A percentile compares a stretch with the other conserved stretches of the same genome.
Evolutionary conservation across 768 basidiomycete species (phyloP).

Genomic region (Termitomyces sp.): DNA sequence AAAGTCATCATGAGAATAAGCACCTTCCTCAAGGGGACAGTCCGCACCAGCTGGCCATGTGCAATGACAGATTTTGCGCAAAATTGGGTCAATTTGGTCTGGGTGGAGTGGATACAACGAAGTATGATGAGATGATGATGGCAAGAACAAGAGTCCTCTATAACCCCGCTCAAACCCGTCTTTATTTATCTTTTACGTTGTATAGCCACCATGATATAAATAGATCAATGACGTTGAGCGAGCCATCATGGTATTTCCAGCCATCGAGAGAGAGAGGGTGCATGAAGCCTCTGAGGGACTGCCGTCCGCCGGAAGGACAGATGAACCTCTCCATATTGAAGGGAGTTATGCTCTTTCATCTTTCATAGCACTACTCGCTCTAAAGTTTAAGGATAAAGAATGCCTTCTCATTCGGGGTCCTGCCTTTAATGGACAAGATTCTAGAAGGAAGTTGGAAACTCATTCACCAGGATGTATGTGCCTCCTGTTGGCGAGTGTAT

Average conservation of each 20-base stretch:
- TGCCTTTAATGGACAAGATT: too few species aligned
- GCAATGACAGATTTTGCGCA: background rate
- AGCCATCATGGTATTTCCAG: background rate
- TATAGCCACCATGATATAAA: slow-evolving; percentile 1
- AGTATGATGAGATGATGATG: background rate
- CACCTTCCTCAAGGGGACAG: background rate
- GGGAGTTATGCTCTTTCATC: background rate
- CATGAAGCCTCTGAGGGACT: too few species aligned
- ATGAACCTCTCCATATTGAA: background rate
- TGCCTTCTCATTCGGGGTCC: too few species aligned
- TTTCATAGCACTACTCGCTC: background rate
- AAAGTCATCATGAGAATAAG: background rate
- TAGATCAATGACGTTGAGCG: background rate
- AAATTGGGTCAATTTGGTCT: background rate
- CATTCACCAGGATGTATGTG: too few species aligned
- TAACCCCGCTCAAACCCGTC: background rate
- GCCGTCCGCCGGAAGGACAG: background rate
- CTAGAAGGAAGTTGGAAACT: background rate
- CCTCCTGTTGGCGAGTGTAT: too few species aligned
- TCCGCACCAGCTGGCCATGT: slow-evolving; percentile 11
- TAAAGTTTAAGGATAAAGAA: too few species aligned
- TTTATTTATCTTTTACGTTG: background rate
- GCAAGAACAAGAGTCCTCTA: background rate
- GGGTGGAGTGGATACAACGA: too few species aligned
- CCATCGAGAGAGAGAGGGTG: background rate